phyloP scores from a whole-genome alignment of 164 flowering plant species.

The Magnolia kwangsiensis region DNA sequence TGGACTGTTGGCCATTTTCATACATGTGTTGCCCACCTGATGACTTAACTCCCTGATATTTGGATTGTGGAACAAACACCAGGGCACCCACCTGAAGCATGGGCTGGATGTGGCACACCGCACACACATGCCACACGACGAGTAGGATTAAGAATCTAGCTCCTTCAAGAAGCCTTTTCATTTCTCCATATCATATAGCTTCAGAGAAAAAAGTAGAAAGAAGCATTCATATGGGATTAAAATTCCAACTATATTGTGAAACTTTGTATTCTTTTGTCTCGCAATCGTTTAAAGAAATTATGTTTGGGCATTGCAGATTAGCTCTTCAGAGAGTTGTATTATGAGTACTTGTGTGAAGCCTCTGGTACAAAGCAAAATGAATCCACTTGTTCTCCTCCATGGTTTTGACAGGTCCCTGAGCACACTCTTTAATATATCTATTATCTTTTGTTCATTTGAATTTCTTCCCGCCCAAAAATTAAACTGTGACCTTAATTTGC shows the following conservation, averaged over 20 bases:
- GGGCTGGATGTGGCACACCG: no score
- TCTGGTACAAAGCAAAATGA: constrained; percentile 23
- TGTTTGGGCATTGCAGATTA: constrained; percentile 40
- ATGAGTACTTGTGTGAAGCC: constrained; percentile 93
- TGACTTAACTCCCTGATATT: no score
- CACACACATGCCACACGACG: no score
- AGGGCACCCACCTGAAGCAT: no score
- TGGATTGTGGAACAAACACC: no score
- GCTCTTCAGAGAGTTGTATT: constrained; percentile 35
- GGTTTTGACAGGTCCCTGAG: constrained; percentile 79
- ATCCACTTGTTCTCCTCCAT: constrained; percentile 85
- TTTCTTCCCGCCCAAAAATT: no score
- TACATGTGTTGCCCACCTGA: no score
- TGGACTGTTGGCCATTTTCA: no score
- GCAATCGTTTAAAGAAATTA: neutral
- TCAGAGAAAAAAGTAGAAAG: neutral
- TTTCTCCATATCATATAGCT: no score
- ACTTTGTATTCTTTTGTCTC: neutral
- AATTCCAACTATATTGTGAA: neutral
- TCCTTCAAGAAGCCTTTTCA: no score
- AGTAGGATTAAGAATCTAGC: no score
- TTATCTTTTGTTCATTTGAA: neutral
- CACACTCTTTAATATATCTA: neutral
- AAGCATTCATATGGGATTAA: neutral
- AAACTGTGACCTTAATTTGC: no score